Evolutionary conservation across 108 stramenopile species (phyloP), one percentile per base, ranked within the genome.

Genomic region (Nitzschia sp.): DNA sequence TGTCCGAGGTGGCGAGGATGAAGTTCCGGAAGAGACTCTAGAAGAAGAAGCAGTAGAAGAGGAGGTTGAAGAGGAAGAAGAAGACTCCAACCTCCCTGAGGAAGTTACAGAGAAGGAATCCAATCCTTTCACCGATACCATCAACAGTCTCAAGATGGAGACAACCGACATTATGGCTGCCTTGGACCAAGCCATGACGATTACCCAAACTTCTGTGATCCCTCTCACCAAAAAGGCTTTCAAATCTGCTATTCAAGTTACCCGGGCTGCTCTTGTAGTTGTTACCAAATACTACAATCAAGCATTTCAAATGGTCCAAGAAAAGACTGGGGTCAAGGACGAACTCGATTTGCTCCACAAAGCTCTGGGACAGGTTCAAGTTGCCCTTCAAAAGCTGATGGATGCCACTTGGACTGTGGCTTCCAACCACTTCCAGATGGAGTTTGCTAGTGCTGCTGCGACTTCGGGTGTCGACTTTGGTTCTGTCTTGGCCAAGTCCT

Each of bases 391-490:
- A 34, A 34, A 34, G 29, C 5, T 34, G 29, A 34, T 34, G 29
- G 29, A 34, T 34, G 29, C 5, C 29, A 34, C 29, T 5, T 34
- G 29, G 29, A 34, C 29, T 1, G 29, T 34, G 29, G 29, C 29
- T 34, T 34, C 29, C 29, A 34, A 34, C 5, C 29, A 34, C 5
- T 5, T 34, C 29, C 1, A 34, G 29, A 34, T 34, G 29, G 29
- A 34, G 14, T 15, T 56, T 21, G 55, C 55, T 3, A 34, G 5
- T 34, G 29, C 29, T 34, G 29, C 29, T 34, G 29, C 29, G 1
- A 34, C 29, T 34, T 34, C 29, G 29, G 29, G 29, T 1, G 29
- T 34, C 39, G 80, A 80, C 60, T 80, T 80, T 68, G 80, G 74
- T 59, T 37, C 70, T 21, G 71, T 66, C 41, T 46, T 80, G 20